Evolutionary conservation across 2,329 filamentous ascomycete genomes (phyloP), one percentile per base, ranked within the genome.

Genomic region (Neofusicoccum kwambonambiense): DNA sequence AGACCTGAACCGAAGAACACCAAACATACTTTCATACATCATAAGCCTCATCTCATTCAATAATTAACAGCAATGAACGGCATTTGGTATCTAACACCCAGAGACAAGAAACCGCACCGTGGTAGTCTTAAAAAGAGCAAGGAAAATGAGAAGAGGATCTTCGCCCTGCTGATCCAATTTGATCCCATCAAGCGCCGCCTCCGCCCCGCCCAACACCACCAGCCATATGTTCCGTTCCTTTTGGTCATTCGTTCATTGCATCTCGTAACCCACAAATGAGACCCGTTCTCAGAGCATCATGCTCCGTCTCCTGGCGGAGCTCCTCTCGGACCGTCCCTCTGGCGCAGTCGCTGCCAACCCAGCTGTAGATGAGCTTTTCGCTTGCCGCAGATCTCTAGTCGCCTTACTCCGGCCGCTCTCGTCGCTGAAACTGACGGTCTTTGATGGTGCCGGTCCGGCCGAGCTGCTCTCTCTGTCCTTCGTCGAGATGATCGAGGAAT

Each of bases 221-320:
- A 37, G 31, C 50, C 37, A 39, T 15, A 39, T 39, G 37, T 15
- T 19, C 50, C 31, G 8, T 39, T 19, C n/a, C 15, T 35, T 22
- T 19, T 19, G 11, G 39, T 39, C 50, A 7, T 54, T 54, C n/a
- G 15, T 11, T 54, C 50, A 39, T 39, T 15, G 37, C 45, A 15
- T 60, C 41, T 37, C 15, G 6, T 35, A 37, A 47, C 56, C 31
- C 12, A 12, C 56, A 35, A 4, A 37, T 54, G 2, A 4, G 9
- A 9, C 5, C 41, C 17, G 3, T 11, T 22, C 27, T 42, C 37
- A 47, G 51, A 80, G 65, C 75, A 80, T 74, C 78, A 79, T 80
- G 68, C 78, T 80, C 69, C 77, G 76, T 66, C 78, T 70, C 54
- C 78, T 69, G 68, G 73, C 75, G n/a, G 77, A 76, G 31, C 75